These are phyloP conservation scores for Nothophytophthora sp. DNA, from an alignment of 352 stramenopile species.

Conservation along the genomic window DNA sequence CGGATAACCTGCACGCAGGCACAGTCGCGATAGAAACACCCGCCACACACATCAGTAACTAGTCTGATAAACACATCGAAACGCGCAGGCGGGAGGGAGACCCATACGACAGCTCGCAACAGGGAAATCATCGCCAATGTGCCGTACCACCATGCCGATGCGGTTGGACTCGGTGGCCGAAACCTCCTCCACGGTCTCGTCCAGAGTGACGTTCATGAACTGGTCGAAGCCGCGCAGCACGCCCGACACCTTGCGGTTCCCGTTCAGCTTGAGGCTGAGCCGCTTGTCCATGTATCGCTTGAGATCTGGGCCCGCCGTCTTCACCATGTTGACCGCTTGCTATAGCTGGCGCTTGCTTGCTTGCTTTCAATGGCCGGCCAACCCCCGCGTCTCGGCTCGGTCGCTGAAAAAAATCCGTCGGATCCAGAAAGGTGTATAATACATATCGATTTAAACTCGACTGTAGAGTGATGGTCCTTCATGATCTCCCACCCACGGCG, in stretches of 20 bases:
- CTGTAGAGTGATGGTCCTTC: no score
- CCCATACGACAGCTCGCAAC: no score
- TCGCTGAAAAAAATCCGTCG: not conserved
- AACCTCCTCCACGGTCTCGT: slow-evolving; percentile 92
- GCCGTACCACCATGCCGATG: slow-evolving; percentile 93
- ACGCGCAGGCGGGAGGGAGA: no score
- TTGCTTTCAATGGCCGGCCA: no score
- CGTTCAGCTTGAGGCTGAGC: slow-evolving; percentile 94
- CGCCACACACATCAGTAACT: not conserved
- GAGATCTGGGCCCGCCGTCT: slow-evolving; percentile 80
- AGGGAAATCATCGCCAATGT: not conserved
- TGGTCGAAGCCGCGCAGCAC: slow-evolving; percentile 96
- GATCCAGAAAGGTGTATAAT: not conserved
- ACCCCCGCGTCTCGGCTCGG: no score
- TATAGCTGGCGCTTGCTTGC: not conserved
- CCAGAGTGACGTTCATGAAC: slow-evolving; percentile 97
- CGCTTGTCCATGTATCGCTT: slow-evolving; percentile 96
- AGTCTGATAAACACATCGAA: not conserved
- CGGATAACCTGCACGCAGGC: slow-evolving; percentile 88
- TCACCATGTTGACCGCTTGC: slow-evolving; percentile 56
- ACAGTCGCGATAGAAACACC: not conserved
- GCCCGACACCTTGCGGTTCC: slow-evolving; percentile 93
- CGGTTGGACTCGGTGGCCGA: slow-evolving; percentile 84
- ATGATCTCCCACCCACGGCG: no score
- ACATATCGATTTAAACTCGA: not conserved